Evolutionary conservation across 345 rosid genomes (phyloP).

Genomic region (Carallia pectinifolia): DNA sequence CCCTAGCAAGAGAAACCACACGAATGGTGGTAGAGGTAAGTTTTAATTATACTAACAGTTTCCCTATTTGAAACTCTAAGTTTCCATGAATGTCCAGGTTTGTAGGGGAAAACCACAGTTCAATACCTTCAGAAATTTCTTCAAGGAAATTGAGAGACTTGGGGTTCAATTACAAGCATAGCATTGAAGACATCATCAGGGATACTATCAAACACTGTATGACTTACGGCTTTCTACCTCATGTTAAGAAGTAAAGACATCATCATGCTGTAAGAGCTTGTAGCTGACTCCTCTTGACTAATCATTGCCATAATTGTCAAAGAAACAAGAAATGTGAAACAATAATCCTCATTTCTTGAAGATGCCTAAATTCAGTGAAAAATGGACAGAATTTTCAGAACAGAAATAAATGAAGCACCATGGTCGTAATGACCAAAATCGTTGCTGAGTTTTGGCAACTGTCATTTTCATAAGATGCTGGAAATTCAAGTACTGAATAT

Average conservation of each 20-base stretch:
- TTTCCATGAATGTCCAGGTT: constrained; percentile 27
- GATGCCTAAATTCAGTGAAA: background rate
- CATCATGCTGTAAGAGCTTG: background rate
- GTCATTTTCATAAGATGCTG: constrained; percentile 12
- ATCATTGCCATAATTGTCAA: background rate
- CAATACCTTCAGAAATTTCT: constrained; percentile 54
- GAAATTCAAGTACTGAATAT: constrained; percentile 2
- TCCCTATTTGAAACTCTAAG: background rate
- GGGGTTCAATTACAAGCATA: constrained; percentile 61
- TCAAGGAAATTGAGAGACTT: constrained; percentile 61
- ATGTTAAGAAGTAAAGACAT: constrained; percentile 5
- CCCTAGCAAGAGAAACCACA: no score
- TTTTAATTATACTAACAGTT: background rate
- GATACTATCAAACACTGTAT: constrained; percentile 48
- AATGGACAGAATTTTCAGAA: background rate
- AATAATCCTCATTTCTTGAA: background rate
- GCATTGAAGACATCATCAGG: constrained; percentile 45
- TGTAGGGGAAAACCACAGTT: constrained; percentile 23
- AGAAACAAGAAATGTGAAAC: background rate
- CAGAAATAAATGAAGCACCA: constrained; percentile 22
- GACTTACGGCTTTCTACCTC: constrained; percentile 40
- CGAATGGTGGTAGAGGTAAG: constrained; percentile 24
- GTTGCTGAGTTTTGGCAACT: constrained; percentile 7
- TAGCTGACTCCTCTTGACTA: constrained; percentile 4
- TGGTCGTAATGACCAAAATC: constrained; percentile 2